phyloP scores from a whole-genome alignment of 2,329 filamentous ascomycete species.

The Drechslerella stenobrocha region DNA sequence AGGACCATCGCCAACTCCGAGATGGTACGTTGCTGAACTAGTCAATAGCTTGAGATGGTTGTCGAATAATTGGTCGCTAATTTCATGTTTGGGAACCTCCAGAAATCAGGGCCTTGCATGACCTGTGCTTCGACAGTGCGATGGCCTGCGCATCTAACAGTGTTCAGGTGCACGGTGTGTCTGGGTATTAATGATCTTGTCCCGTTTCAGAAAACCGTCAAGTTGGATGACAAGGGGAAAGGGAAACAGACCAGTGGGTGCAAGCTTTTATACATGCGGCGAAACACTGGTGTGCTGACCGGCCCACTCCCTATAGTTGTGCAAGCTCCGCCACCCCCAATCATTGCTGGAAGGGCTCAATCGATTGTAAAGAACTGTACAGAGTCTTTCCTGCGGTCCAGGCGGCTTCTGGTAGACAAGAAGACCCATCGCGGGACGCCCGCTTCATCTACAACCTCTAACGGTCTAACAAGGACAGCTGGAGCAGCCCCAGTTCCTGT shows the following conservation, averaged over 20 bases:
- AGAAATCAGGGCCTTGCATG: conserved; percentile 73
- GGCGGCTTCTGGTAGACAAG: conserved; percentile 53
- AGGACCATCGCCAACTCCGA: conserved; percentile 54
- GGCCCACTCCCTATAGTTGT: conserved; percentile 20
- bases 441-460: conserved; percentile 25
- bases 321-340: conserved; percentile 55
- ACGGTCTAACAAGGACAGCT: conserved; percentile 21
- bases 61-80: not conserved
- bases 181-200: conserved; percentile 80
- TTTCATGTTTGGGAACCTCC: not conserved
- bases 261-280: conserved; percentile 11
- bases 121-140: conserved; percentile 79
- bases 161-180: conserved; percentile 82
- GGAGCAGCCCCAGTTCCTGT: conserved; percentile 51
- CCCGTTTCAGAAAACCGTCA: conserved; percentile 54
- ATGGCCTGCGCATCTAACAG: conserved; percentile 72
- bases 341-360: conserved; percentile 66
- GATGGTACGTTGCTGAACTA: conserved; percentile 61
- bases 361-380: conserved; percentile 64
- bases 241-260: conserved; percentile 35
- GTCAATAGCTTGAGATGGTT: not conserved
- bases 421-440: conserved; percentile 25
- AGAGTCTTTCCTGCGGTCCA: conserved; percentile 59
- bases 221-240: conserved; percentile 52
- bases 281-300: conserved; percentile 49